Evolutionary conservation across 2,329 filamentous ascomycete species (phyloP).

Genomic region (Mollisia scopiformis): DNA sequence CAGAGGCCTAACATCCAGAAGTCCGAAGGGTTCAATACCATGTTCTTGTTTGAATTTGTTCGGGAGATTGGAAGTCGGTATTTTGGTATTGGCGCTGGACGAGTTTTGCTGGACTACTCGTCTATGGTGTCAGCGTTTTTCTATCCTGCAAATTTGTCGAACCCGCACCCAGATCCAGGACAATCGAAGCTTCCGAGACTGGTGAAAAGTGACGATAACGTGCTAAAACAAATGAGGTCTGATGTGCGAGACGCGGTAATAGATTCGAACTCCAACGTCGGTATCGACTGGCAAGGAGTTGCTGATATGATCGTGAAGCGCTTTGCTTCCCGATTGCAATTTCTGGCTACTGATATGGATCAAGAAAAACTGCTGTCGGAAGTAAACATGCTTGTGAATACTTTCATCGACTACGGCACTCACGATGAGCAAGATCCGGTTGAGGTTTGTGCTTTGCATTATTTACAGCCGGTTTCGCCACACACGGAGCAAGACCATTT

Average conservation of each 20-base stretch:
- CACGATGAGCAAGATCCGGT: too few relatives aligned
- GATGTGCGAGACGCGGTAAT: not conserved
- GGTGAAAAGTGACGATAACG: not conserved
- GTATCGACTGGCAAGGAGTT: not conserved
- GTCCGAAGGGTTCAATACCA: slow-evolving; percentile 17
- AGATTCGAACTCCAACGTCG: not conserved
- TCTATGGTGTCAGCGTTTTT: slow-evolving; percentile 34
- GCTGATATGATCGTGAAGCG: not conserved
- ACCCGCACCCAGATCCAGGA: slow-evolving; percentile 24
- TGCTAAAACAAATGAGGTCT: not conserved
- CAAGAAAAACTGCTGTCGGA: too few relatives aligned
- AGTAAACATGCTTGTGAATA: too few relatives aligned
- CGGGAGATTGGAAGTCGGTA: slow-evolving; percentile 44
- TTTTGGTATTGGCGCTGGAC: slow-evolving; percentile 44
- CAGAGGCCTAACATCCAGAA: slow-evolving; percentile 2
- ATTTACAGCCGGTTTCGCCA: too few relatives aligned
- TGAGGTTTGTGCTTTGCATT: too few relatives aligned
- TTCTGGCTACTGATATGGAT: too few relatives aligned
- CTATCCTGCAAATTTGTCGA: slow-evolving; percentile 32
- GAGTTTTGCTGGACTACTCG: slow-evolving; percentile 33
- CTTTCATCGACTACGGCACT: too few relatives aligned
- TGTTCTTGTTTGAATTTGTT: slow-evolving; percentile 39
- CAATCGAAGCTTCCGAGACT: slow-evolving; percentile 28
- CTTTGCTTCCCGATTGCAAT: too few relatives aligned
- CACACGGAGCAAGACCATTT: too few relatives aligned